A percentile compares a stretch with the other conserved stretches of the same genome.
These are phyloP conservation scores for Entomortierella beljakovae DNA, from an alignment of 192 early-diverging fungal genomes.

Conservation along the genomic window DNA sequence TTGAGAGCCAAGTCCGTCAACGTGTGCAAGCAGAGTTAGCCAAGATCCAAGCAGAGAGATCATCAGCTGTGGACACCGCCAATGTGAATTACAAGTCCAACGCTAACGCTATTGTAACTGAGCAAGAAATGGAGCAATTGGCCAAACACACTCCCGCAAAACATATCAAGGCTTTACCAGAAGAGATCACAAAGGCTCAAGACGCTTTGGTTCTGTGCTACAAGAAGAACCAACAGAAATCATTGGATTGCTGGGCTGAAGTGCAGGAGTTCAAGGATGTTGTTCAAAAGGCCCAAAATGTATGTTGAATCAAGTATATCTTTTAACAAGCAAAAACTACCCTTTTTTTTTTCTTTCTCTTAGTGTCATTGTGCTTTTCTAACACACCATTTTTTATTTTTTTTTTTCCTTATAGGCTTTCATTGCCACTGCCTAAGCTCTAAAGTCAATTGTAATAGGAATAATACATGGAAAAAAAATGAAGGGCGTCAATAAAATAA, in stretches of 20 bases:
- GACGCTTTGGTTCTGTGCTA: slow-evolving; percentile 43
- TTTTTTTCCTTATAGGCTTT: slow-evolving; percentile 19
- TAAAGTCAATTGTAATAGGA: too few relatives aligned
- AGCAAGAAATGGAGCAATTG: slow-evolving; percentile 48
- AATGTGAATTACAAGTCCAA: slow-evolving; percentile 36
- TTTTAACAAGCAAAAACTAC: too few relatives aligned
- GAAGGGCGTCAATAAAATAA: too few relatives aligned
- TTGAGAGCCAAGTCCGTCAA: slow-evolving; percentile 48
- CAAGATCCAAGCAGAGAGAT: slow-evolving; percentile 40
- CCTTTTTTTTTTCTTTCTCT: slow-evolving; percentile 3
- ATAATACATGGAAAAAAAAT: too few relatives aligned
- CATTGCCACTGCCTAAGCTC: slow-evolving; percentile 43
- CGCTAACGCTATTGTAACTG: slow-evolving; percentile 47
- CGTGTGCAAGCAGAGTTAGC: slow-evolving; percentile 47
- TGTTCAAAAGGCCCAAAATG: slow-evolving; percentile 53
- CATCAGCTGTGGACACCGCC: slow-evolving; percentile 15
- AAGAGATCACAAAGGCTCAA: slow-evolving; percentile 52
- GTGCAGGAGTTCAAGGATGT: slow-evolving; percentile 67
- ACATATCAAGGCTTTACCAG: slow-evolving; percentile 46
- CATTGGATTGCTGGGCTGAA: slow-evolving; percentile 74
- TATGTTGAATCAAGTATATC: too few relatives aligned
- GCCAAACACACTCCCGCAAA: slow-evolving; percentile 33
- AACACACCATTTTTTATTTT: not conserved
- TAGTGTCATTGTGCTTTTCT: not conserved
- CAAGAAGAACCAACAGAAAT: slow-evolving; percentile 58